Evolutionary conservation across 2,329 filamentous ascomycete species (phyloP).

Genomic region (Pseudogymnoascus verrucosus): DNA sequence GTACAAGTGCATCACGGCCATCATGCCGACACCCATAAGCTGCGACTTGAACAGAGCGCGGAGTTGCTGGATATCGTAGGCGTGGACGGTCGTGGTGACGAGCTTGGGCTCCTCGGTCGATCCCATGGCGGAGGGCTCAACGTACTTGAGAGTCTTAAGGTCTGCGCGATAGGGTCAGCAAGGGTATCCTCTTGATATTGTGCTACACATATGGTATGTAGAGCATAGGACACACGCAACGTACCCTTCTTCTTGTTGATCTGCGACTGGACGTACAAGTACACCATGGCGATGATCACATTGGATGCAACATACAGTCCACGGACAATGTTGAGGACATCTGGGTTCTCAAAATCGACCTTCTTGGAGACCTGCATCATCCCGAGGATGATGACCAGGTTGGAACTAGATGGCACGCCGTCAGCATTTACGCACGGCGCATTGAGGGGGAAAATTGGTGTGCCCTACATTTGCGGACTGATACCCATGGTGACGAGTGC

Average conservation of each 20-base stretch:
- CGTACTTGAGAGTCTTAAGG: constrained; percentile 95
- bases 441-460: not conserved
- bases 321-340: constrained; percentile 56
- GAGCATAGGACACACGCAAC: constrained; percentile 22
- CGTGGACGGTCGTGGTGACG: constrained; percentile 91
- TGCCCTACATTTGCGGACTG: not conserved
- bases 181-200: not conserved
- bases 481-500: constrained; percentile 3
- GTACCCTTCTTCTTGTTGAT: constrained; percentile 97
- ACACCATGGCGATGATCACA: constrained; percentile 74
- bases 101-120: constrained; percentile 91
- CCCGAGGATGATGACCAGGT: constrained; percentile 87
- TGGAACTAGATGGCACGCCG: constrained; percentile 53
- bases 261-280: constrained; percentile 73
- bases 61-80: constrained; percentile 85
- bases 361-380: constrained; percentile 99
- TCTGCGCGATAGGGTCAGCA: constrained; percentile 47
- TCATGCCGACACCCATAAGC: constrained; percentile 95
- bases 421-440: constrained; percentile 13
- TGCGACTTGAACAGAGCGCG: constrained; percentile 80
- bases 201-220: not conserved
- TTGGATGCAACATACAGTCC: constrained; percentile 62
- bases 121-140: constrained; percentile 90
- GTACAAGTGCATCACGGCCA: constrained; percentile 97
- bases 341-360: constrained; percentile 87